phyloP scores from a whole-genome alignment of 164 flowering plant species.

The Tetracentron sinense region DNA sequence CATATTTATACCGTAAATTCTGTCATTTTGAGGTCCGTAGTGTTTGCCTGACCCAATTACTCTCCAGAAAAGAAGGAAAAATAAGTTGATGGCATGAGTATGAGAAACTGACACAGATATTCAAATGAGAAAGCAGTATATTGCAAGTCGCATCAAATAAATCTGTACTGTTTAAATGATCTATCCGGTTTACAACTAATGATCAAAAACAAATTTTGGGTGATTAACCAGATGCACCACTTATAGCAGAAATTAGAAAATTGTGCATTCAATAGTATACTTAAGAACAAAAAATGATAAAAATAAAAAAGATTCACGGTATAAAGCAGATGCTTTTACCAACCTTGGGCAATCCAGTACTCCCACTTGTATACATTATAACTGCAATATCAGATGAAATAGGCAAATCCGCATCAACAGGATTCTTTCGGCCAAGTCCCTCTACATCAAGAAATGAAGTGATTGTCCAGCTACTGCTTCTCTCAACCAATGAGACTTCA shows the following conservation, averaged over 20 bases:
- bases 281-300: too few species aligned
- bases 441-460: constrained; percentile 59
- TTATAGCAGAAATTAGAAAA: not conserved
- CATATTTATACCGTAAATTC: too few species aligned
- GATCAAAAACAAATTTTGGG: not conserved
- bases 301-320: not conserved
- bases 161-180: not conserved
- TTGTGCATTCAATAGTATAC: not conserved
- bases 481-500: constrained; percentile 30
- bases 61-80: too few species aligned
- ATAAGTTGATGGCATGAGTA: too few species aligned
- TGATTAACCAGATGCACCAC: not conserved
- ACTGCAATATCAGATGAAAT: constrained; percentile 86
- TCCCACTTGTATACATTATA: constrained; percentile 98
- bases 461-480: constrained; percentile 48
- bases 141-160: not conserved
- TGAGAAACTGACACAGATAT: not conserved
- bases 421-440: constrained; percentile 64
- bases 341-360: constrained; percentile 99
- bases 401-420: constrained; percentile 66
- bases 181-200: not conserved
- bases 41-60: too few species aligned
- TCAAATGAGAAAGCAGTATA: not conserved
- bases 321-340: constrained; percentile 12
- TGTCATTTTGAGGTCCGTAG: too few species aligned